Conservation (phyloP, 176 grass and related monocot species). For the Sorghum bicolor region DNA sequence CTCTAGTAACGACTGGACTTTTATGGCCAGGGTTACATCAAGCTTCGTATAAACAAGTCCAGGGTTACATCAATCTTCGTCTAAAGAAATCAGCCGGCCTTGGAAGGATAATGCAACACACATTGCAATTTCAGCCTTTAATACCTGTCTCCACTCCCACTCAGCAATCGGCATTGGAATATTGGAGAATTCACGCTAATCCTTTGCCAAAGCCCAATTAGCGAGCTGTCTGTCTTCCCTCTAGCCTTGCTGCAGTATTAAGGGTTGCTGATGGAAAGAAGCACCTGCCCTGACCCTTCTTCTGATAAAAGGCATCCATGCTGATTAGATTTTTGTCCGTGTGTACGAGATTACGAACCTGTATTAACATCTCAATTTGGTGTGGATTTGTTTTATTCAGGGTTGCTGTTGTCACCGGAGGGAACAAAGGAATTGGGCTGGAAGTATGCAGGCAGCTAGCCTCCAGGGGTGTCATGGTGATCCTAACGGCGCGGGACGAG, state of each 20-base stretch:
- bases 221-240: background rate
- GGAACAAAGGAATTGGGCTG: constrained; percentile 56
- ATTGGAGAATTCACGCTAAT: background rate
- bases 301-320: constrained; percentile 21
- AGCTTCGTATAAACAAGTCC: no score
- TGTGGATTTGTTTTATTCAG: background rate
- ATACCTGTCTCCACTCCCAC: background rate
- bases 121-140: background rate
- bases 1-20: background rate
- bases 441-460: constrained; percentile 53
- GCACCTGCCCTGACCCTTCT: background rate
- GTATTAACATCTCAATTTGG: background rate
- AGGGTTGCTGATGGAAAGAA: constrained; percentile 11
- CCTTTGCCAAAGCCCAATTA: background rate
- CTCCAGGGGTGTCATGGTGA: constrained; percentile 36
- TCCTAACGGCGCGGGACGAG: constrained; percentile 56
- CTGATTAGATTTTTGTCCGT: background rate
- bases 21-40: background rate
- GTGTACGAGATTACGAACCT: background rate
- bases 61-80: no score
- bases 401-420: constrained; percentile 58
- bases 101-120: background rate
- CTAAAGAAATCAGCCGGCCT: background rate
- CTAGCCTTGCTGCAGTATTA: constrained; percentile 1
- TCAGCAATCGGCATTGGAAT: no score